phyloP scores from a whole-genome alignment of 164 flowering plant genomes.

The Piper longum region DNA sequence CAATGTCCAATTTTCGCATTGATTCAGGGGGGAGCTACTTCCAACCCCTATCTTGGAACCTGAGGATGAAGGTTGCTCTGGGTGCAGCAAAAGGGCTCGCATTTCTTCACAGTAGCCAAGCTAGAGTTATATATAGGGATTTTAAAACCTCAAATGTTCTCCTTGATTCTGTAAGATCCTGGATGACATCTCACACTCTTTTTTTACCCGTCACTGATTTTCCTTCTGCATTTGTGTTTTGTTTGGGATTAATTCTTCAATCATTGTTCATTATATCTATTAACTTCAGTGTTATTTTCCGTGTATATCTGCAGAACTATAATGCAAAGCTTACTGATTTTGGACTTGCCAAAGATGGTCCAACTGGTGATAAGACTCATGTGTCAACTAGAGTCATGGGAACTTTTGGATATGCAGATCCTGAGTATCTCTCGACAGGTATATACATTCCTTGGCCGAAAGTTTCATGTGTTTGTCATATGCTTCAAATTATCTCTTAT shows the following conservation, averaged over 20 bases:
- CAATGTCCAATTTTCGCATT: slow-evolving; percentile 1
- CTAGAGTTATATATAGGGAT: slow-evolving; percentile 72
- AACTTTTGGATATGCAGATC: slow-evolving; percentile 84
- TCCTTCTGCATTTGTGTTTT: background rate
- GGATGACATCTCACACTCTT: background rate
- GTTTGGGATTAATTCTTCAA: background rate
- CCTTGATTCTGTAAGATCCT: slow-evolving; percentile 48
- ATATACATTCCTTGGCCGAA: background rate
- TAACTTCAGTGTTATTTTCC: background rate
- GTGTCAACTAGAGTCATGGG: slow-evolving; percentile 89
- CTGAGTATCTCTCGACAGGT: slow-evolving; percentile 87
- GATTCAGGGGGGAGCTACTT: slow-evolving; percentile 56
- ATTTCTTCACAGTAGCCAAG: slow-evolving; percentile 57
- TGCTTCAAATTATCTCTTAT: background rate
- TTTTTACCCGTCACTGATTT: too few relatives aligned
- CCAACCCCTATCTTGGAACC: slow-evolving; percentile 72
- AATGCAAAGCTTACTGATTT: slow-evolving; percentile 81
- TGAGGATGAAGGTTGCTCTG: slow-evolving; percentile 66
- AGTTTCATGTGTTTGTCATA: background rate
- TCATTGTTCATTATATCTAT: background rate
- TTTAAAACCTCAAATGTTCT: slow-evolving; percentile 65
- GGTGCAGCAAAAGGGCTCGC: slow-evolving; percentile 84
- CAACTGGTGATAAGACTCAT: slow-evolving; percentile 62
- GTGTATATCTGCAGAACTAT: slow-evolving; percentile 30
- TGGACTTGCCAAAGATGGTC: slow-evolving; percentile 87